Evolutionary conservation across 306 rosid species (phyloP).

Genomic region (Pyrus bretschneideri): DNA sequence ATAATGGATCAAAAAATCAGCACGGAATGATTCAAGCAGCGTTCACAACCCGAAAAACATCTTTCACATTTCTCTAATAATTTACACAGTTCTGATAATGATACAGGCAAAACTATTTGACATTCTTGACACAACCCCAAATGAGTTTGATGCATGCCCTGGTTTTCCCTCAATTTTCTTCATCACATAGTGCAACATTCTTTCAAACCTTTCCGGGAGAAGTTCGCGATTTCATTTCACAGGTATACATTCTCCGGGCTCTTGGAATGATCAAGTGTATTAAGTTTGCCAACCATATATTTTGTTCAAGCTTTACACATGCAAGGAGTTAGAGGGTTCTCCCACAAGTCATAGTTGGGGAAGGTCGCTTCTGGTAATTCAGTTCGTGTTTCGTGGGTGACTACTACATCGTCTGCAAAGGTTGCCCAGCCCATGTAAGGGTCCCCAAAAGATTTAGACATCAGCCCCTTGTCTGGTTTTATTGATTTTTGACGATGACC

Average conservation of each 20-base stretch:
- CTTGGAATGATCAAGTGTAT: conserved; percentile 12
- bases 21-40: not conserved
- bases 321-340: conserved; percentile 95
- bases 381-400: conserved; percentile 81
- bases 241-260: conserved; percentile 1
- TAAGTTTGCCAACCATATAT: conserved; percentile 13
- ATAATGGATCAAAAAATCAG: not conserved
- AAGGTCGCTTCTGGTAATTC: conserved; percentile 93
- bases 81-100: conserved; percentile 32
- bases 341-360: conserved; percentile 95
- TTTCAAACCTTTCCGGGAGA: not conserved
- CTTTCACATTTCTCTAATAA: conserved; percentile 33
- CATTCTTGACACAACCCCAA: conserved; percentile 20
- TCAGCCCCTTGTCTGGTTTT: conserved; percentile 95
- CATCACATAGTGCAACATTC: conserved; percentile 12
- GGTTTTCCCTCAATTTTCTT: conserved; percentile 14
- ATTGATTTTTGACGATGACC: conserved; percentile 91
- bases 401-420: conserved; percentile 85
- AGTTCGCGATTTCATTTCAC: not conserved
- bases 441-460: conserved; percentile 98
- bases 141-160: conserved; percentile 11
- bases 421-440: conserved; percentile 99
- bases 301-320: conserved; percentile 80
- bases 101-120: conserved; percentile 16
- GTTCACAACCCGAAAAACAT: conserved; percentile 7